Conservation (phyloP, 169 alveolate species). For the Plasmodium falciparum region DNA sequence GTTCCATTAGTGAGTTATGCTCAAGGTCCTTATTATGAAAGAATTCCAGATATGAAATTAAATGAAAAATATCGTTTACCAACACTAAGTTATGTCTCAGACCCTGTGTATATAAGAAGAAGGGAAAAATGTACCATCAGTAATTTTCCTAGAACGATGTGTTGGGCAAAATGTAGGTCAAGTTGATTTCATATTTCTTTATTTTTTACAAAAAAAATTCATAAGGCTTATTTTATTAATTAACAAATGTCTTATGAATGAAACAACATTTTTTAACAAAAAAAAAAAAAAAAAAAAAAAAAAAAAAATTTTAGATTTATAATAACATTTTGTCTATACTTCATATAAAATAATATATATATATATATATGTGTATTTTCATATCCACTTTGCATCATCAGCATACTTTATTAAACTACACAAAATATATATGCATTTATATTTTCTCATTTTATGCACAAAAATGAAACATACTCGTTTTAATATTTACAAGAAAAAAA, state of each 20-base stretch:
- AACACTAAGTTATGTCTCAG: slow-evolving; percentile 66
- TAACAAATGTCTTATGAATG: not conserved
- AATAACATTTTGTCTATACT: no score
- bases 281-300: slow-evolving; percentile 10
- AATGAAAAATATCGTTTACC: slow-evolving; percentile 48
- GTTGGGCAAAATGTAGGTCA: slow-evolving; percentile 16
- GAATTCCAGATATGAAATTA: slow-evolving; percentile 10
- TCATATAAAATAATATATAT: no score
- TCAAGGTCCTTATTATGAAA: slow-evolving; percentile 68
- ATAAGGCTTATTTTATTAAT: not conserved
- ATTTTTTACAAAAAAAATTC: not conserved
- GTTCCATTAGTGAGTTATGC: slow-evolving; percentile 74
- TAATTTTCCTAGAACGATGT: slow-evolving; percentile 9
- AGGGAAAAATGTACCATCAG: slow-evolving; percentile 44
- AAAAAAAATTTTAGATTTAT: no score
- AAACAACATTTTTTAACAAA: not conserved
- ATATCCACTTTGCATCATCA: no score
- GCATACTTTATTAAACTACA: no score
- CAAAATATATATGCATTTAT: no score
- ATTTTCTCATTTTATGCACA: no score
- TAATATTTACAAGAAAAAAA: no score
- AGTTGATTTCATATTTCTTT: slow-evolving; percentile 15
- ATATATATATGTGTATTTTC: no score
- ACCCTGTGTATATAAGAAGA: slow-evolving; percentile 62
- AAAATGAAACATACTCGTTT: no score